A percentile compares a stretch with the other conserved stretches of the same genome.
phyloP scores from a whole-genome alignment of 1,284 basidiomycete genomes.

The Microbotryum violaceum region DNA sequence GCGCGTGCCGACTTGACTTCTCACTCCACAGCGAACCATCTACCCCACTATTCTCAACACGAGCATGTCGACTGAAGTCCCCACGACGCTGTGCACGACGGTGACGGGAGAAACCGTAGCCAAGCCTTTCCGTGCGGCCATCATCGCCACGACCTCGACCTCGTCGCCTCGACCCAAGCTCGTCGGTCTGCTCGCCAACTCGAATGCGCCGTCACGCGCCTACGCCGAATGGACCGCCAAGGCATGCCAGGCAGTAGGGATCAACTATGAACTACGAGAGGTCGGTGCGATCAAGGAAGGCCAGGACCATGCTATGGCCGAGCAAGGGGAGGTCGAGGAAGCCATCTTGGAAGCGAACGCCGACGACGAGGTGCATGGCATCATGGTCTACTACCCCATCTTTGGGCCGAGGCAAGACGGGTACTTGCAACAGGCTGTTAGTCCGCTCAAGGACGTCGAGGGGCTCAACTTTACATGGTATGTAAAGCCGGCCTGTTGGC shows the following conservation, averaged over 20 bases:
- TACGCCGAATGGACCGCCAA: constrained; percentile 92
- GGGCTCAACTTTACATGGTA: constrained; percentile 66
- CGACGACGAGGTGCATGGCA: constrained; percentile 36
- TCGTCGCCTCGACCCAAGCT: constrained; percentile 54
- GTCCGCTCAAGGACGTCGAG: constrained; percentile 94
- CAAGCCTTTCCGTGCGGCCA: constrained; percentile 25
- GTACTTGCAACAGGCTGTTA: constrained; percentile 90
- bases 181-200: constrained; percentile 85
- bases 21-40: not conserved
- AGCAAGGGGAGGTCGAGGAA: constrained; percentile 59
- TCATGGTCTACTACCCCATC: constrained; percentile 58
- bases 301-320: constrained; percentile 40
- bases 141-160: constrained; percentile 12
- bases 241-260: constrained; percentile 80
- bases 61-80: not conserved
- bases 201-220: constrained; percentile 72
- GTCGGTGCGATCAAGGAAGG: constrained; percentile 51
- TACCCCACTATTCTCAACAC: not conserved
- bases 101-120: constrained; percentile 28
- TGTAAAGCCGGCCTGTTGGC: not conserved
- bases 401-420: constrained; percentile 63
- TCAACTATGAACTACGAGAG: constrained; percentile 70
- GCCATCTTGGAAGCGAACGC: constrained; percentile 67
- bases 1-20: not conserved
- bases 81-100: constrained; percentile 1